These are phyloP conservation scores for Picochlorum sp. DNA, from an alignment of 139 green algal genomes.

Conservation along the genomic window DNA sequence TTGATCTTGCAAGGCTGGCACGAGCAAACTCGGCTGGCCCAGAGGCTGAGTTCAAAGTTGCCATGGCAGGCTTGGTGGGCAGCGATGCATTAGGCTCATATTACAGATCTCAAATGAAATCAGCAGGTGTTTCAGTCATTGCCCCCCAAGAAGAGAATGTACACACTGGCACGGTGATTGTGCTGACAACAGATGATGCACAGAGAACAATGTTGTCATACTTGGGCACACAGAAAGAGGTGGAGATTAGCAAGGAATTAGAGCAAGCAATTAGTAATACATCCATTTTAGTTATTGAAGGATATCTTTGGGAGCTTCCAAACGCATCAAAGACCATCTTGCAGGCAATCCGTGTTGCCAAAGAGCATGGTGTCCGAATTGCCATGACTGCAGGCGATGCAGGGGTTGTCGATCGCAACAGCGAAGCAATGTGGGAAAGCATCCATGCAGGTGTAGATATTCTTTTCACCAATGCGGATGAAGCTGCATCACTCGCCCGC, in stretches of 20 bases:
- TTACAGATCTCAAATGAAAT: conserved; percentile 56
- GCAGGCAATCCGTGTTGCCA: conserved; percentile 41
- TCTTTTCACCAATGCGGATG: conserved; percentile 65
- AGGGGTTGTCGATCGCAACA: conserved; percentile 63
- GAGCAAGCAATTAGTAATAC: conserved; percentile 37
- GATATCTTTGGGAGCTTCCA: conserved; percentile 67
- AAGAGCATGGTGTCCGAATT: conserved; percentile 48
- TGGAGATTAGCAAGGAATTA: conserved; percentile 36
- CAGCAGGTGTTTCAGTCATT: conserved; percentile 59
- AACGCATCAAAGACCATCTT: conserved; percentile 31
- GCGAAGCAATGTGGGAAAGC: conserved; percentile 34
- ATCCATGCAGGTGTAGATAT: conserved; percentile 62
- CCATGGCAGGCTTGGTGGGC: conserved; percentile 56
- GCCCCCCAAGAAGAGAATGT: conserved; percentile 24
- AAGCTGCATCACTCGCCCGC: conserved; percentile 35
- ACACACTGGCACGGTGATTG: conserved; percentile 69
- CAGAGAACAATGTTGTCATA: conserved; percentile 86
- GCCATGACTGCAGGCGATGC: conserved; percentile 78
- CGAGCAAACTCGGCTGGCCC: conserved; percentile 16
- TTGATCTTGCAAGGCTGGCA: conserved; percentile 63
- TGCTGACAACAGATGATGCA: conserved; percentile 81
- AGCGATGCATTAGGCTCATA: conserved; percentile 66
- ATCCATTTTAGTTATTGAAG: conserved; percentile 69
- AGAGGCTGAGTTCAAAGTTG: conserved; percentile 41
- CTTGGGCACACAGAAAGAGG: conserved; percentile 36